Evolutionary conservation across 2,329 filamentous ascomycete genomes (phyloP), one percentile per base, ranked within the genome.

Genomic region (Cladosporium sp.): DNA sequence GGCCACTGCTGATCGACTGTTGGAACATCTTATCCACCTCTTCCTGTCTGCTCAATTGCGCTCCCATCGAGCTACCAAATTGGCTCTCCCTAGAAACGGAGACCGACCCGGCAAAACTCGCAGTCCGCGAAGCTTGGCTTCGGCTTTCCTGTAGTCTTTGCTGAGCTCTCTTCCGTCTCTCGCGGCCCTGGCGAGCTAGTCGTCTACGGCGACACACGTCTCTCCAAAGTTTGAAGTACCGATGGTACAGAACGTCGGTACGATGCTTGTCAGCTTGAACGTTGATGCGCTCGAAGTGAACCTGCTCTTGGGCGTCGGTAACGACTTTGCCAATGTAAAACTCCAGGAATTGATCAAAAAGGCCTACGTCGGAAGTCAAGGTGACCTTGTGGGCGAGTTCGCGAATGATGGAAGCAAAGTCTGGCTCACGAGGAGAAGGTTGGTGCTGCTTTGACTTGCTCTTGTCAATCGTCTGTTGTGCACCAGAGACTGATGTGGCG

Each of bases 291-390:
- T 70, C 71, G 17, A 66, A 57, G 53, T 71, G 65, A 35, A 73
- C 58, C 50, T 72, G 58, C 47, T 69, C 69, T 44, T 70, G 65
- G 1, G 67, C 65, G 34, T 69, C 65, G 3, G 66, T 64, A n/a
- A 75, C 70, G 10, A 74, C 66, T 10, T 69, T 66, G 4, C 66
- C 63, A 22, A 73, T 66, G 47, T 65, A 64, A 45, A 73, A 74
- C 42, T 78, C 75, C 24, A 79, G 63, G 57, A 73, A 79, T 56
- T 79, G 77, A 56, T 74, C 67, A 35, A 79, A 62, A 19, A 78
- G 65, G n/a, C 77, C 77, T 1, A 68, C 62, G n/a, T 65, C 64
- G 0, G 68, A 65, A 28, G 74, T 68, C 1, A 72, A 63, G n/a
- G 75, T 67, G 15, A 78, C 49, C 42, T 72, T 70, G 4, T 64